These are phyloP conservation scores for Cicer yamashitae DNA, from an alignment of 306 rosid genomes.

Conservation along the genomic window DNA sequence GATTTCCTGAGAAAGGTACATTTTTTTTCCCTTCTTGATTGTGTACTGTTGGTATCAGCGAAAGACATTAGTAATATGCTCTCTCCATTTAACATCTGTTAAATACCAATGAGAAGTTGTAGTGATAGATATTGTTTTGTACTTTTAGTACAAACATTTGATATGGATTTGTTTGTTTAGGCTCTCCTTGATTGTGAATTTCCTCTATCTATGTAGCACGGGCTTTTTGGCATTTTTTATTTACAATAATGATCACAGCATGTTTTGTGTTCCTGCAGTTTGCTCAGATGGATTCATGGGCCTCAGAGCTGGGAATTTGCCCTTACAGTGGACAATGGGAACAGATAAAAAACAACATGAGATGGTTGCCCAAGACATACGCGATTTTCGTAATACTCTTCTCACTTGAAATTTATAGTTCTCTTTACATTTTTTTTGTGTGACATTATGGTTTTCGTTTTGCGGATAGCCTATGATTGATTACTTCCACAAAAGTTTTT, in stretches of 20 bases:
- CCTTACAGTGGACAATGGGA: constrained; percentile 76
- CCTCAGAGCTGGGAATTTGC: constrained; percentile 63
- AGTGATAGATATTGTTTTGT: constrained; percentile 20
- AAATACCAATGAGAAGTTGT: constrained; percentile 21
- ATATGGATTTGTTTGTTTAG: background rate
- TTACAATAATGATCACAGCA: background rate
- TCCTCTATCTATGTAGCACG: constrained; percentile 20
- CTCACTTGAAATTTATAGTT: constrained; percentile 34
- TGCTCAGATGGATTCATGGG: constrained; percentile 56
- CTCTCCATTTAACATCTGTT: constrained; percentile 23
- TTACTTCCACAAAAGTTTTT: constrained; percentile 27
- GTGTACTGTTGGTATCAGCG: constrained; percentile 28
- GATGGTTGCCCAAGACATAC: constrained; percentile 83
- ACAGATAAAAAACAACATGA: constrained; percentile 57
- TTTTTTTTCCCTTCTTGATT: constrained; percentile 19
- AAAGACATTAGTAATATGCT: constrained; percentile 17
- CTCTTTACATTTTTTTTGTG: background rate
- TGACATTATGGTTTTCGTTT: constrained; percentile 12
- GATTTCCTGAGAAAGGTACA: constrained; percentile 76
- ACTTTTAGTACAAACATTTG: constrained; percentile 16
- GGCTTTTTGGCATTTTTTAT: constrained; percentile 22
- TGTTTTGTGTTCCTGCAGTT: constrained; percentile 63
- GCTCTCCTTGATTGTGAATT: constrained; percentile 30
- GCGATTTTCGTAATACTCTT: constrained; percentile 68
- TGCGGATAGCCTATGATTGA: constrained; percentile 19